phyloP scores from a whole-genome alignment of 2,329 filamentous ascomycete species.

The Monilinia vaccinii-corymbosi region DNA sequence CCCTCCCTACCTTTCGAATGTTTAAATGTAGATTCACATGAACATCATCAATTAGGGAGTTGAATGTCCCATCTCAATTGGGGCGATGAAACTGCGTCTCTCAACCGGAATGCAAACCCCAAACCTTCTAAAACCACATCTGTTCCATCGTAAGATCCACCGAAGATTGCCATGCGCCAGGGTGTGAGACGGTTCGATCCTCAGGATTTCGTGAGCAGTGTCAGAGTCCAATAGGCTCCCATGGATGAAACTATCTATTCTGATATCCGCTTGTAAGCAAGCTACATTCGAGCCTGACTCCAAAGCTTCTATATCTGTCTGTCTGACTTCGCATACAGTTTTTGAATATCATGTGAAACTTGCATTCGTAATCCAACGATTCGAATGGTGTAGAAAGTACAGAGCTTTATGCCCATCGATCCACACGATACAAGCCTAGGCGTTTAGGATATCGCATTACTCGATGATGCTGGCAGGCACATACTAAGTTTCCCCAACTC shows the following conservation, averaged over 20 bases:
- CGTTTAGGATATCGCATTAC: background rate
- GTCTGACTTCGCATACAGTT: background rate
- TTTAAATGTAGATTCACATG: too few relatives aligned
- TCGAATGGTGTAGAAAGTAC: background rate
- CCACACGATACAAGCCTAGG: background rate
- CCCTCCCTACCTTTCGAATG: too few relatives aligned
- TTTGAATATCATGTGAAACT: too few relatives aligned
- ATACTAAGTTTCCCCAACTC: background rate
- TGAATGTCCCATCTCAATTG: background rate
- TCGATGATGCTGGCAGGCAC: background rate
- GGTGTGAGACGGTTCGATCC: background rate
- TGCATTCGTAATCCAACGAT: background rate
- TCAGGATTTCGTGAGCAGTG: background rate
- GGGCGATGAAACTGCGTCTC: background rate
- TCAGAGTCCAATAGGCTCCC: background rate
- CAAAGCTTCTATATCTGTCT: background rate
- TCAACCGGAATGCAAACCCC: background rate
- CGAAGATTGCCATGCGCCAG: background rate
- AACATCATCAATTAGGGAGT: too few relatives aligned
- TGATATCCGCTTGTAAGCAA: background rate
- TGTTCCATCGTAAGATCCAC: background rate
- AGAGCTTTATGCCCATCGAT: background rate
- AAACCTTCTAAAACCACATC: background rate
- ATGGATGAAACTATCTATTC: background rate
- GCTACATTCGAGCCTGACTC: background rate